Conservation (phyloP, 2,329 filamentous ascomycete genomes). For the Claviceps cyperi region DNA sequence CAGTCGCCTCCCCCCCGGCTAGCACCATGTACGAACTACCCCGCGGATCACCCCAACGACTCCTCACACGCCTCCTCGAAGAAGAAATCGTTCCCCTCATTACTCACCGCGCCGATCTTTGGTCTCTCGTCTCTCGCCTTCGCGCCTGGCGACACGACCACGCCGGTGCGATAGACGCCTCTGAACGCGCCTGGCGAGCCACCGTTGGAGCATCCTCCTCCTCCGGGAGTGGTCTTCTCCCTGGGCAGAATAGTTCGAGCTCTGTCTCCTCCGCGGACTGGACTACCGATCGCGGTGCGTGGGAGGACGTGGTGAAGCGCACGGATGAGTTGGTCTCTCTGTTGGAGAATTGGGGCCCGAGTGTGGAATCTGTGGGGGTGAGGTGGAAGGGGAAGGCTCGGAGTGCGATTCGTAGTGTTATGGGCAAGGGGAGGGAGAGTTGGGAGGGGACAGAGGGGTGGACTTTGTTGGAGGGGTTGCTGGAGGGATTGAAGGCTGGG, state of each 20-base stretch:
- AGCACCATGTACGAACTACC: slow-evolving; percentile 21
- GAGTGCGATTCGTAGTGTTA: slow-evolving; percentile 68
- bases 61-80: slow-evolving; percentile 61
- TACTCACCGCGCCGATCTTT: slow-evolving; percentile 62
- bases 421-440: slow-evolving; percentile 64
- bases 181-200: slow-evolving; percentile 82
- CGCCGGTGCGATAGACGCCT: slow-evolving; percentile 58
- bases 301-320: slow-evolving; percentile 58
- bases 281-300: slow-evolving; percentile 44
- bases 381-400: slow-evolving; percentile 84
- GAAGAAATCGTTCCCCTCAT: slow-evolving; percentile 66
- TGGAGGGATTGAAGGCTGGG: slow-evolving; percentile 37
- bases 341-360: slow-evolving; percentile 63
- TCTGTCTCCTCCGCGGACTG: slow-evolving; percentile 15
- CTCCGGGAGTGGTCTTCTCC: slow-evolving; percentile 28
- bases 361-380: slow-evolving; percentile 52
- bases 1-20: background rate
- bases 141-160: slow-evolving; percentile 61
- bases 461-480: slow-evolving; percentile 40
- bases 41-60: slow-evolving; percentile 44
- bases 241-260: slow-evolving; percentile 12
- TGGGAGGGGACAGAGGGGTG: slow-evolving; percentile 71
- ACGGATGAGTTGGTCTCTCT: slow-evolving; percentile 72
- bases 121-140: slow-evolving; percentile 58
- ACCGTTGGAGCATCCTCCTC: slow-evolving; percentile 42